Percentiles rank a stretch among this genome's conserved stretches.
Evolutionary conservation across 2,329 filamentous ascomycete genomes (phyloP).

Genomic region (Didymella exigua): DNA sequence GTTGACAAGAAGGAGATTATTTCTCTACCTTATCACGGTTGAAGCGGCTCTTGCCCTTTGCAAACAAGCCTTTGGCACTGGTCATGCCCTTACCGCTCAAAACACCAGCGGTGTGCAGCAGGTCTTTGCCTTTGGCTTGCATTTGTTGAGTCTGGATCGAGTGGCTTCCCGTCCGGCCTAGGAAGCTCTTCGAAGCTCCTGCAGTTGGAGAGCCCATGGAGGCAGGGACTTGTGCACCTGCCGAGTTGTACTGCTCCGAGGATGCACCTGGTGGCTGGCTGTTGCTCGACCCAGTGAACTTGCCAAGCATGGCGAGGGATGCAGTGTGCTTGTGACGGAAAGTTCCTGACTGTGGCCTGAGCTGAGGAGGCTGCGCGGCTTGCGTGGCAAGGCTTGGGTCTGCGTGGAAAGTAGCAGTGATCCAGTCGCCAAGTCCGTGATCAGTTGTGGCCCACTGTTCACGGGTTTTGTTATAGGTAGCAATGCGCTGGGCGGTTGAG

Average conservation of each 20-base stretch:
- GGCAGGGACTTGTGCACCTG: slow-evolving; percentile 37
- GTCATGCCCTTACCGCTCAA: slow-evolving; percentile 72
- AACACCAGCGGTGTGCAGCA: slow-evolving; percentile 80
- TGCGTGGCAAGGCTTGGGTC: slow-evolving; percentile 59
- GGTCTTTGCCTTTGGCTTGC: slow-evolving; percentile 84
- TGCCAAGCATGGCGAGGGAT: slow-evolving; percentile 47
- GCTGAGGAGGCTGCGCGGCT: slow-evolving; percentile 20
- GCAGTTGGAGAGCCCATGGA: slow-evolving; percentile 30
- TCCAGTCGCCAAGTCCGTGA: slow-evolving; percentile 72
- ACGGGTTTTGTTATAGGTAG: slow-evolving; percentile 74
- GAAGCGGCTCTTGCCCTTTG: slow-evolving; percentile 87
- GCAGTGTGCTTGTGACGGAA: slow-evolving; percentile 43
- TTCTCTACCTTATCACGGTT: slow-evolving; percentile 83
- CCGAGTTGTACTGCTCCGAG: slow-evolving; percentile 25
- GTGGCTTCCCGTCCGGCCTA: slow-evolving; percentile 30
- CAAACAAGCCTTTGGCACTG: slow-evolving; percentile 87
- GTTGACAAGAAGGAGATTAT: slow-evolving; percentile 59
- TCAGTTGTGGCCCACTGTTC: slow-evolving; percentile 73
- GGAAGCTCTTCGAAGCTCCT: slow-evolving; percentile 27
- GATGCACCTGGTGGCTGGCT: slow-evolving; percentile 24
- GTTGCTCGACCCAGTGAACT: slow-evolving; percentile 34
- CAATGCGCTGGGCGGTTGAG: slow-evolving; percentile 70
- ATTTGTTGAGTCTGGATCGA: slow-evolving; percentile 51
- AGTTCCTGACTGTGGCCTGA: slow-evolving; percentile 35
- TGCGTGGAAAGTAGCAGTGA: slow-evolving; percentile 55